Conservation (phyloP, 2,329 filamentous ascomycete genomes). For the Stachybotrys chartarum region DNA sequence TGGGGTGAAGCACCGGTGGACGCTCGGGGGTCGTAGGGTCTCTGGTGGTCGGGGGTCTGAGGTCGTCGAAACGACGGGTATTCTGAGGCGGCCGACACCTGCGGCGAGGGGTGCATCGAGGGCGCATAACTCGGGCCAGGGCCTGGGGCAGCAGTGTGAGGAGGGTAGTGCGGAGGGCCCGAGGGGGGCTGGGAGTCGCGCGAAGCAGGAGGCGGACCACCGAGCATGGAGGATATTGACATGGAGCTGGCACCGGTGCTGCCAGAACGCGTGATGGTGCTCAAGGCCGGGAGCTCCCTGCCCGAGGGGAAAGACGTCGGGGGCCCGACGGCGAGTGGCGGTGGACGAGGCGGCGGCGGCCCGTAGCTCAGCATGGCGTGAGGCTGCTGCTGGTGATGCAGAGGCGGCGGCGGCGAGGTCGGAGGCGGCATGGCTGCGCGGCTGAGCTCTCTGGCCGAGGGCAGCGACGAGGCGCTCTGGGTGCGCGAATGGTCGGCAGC, state of each 20-base stretch:
- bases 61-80: slow-evolving; percentile 59
- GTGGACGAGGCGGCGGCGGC: slow-evolving; percentile 38
- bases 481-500: slow-evolving; percentile 32
- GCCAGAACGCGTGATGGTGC: slow-evolving; percentile 39
- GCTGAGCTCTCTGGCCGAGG: slow-evolving; percentile 26
- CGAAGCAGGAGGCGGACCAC: slow-evolving; percentile 37
- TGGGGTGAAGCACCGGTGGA: slow-evolving; percentile 41
- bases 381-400: slow-evolving; percentile 18
- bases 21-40: slow-evolving; percentile 43
- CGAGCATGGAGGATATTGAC: slow-evolving; percentile 56
- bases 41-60: slow-evolving; percentile 64
- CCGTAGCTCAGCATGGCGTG: slow-evolving; percentile 29
- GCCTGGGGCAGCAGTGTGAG: slow-evolving; percentile 30
- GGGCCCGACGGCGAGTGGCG: slow-evolving; percentile 33
- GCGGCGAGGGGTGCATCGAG: slow-evolving; percentile 47
- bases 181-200: slow-evolving; percentile 32
- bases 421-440: slow-evolving; percentile 38
- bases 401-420: slow-evolving; percentile 31
- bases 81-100: slow-evolving; percentile 49
- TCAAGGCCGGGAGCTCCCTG: slow-evolving; percentile 46
- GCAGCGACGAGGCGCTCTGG: slow-evolving; percentile 37
- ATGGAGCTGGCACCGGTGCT: slow-evolving; percentile 44
- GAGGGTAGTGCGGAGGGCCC: slow-evolving; percentile 29
- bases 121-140: slow-evolving; percentile 39
- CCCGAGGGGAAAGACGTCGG: slow-evolving; percentile 38